These are phyloP conservation scores for Celoporthe dispersa DNA, from an alignment of 2,329 filamentous ascomycete genomes.

Conservation along the genomic window DNA sequence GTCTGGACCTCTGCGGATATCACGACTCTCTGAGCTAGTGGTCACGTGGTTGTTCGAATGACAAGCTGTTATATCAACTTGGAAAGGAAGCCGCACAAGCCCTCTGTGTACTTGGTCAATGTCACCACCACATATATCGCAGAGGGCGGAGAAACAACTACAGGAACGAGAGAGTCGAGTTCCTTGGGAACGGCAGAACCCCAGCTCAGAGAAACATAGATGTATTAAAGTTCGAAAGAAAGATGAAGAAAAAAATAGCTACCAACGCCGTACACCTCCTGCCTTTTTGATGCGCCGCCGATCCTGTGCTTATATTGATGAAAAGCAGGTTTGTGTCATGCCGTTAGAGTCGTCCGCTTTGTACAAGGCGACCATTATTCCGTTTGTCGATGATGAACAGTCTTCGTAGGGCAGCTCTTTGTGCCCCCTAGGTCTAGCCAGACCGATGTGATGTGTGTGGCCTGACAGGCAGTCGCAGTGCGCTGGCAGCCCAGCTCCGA, in stretches of 20 bases:
- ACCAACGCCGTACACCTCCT: constrained; percentile 20
- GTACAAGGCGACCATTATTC: constrained; percentile 16
- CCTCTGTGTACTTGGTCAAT: no score
- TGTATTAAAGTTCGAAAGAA: not conserved
- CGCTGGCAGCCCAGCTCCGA: not conserved
- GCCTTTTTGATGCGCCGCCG: constrained; percentile 22
- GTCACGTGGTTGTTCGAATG: not conserved
- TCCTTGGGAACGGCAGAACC: not conserved
- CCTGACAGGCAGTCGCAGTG: not conserved
- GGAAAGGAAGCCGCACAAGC: not conserved
- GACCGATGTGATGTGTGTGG: not conserved
- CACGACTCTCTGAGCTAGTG: not conserved
- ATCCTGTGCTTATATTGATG: constrained; percentile 1
- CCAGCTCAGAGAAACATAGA: not conserved
- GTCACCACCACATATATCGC: not conserved
- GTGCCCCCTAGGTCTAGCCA: not conserved
- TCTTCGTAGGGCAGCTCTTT: not conserved
- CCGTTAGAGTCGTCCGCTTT: constrained; percentile 6
- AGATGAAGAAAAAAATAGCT: not conserved
- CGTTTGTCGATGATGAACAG: not conserved
- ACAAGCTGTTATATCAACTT: not conserved
- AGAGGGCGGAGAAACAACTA: not conserved
- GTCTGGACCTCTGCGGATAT: not conserved
- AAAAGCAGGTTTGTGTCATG: constrained; percentile 10
- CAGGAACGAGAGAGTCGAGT: not conserved